phyloP scores from a whole-genome alignment of 2,329 filamentous ascomycete species.

The Talaromyces sp. region DNA sequence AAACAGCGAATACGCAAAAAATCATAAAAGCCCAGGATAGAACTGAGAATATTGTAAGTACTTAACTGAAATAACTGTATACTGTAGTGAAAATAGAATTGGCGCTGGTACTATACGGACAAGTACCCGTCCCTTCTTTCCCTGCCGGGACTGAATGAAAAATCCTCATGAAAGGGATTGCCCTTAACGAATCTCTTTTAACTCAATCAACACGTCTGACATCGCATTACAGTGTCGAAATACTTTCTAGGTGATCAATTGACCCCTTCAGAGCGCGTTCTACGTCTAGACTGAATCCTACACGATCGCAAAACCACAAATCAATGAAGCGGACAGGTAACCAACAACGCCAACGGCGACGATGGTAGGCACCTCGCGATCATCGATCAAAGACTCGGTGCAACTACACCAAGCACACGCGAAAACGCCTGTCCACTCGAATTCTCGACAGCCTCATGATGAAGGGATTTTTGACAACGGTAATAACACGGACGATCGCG shows the following conservation, averaged over 20 bases:
- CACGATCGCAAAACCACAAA: neutral
- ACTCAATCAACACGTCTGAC: neutral
- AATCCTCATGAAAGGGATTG: neutral
- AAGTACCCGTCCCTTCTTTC: conserved; percentile 7
- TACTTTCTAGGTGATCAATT: neutral
- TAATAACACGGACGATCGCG: neutral
- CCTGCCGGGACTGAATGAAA: neutral
- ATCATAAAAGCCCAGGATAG: too few relatives aligned
- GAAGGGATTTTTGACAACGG: neutral
- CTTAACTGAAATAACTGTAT: neutral
- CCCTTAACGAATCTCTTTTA: neutral
- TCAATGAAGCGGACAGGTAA: neutral
- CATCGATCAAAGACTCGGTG: neutral
- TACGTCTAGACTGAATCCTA: neutral
- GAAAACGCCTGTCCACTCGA: neutral
- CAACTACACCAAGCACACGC: neutral
- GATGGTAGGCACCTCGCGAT: neutral
- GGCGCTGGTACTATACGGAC: neutral
- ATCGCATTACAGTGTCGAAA: neutral
- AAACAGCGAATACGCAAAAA: too few relatives aligned
- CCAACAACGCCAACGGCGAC: conserved; percentile 1
- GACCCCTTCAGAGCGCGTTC: neutral
- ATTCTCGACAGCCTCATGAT: neutral
- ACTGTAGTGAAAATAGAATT: neutral
- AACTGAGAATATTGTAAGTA: too few relatives aligned